Base-by-base conservation (phyloP, 2,329 filamentous ascomycete genomes). In the Neonectria neomacrospora region DNA sequence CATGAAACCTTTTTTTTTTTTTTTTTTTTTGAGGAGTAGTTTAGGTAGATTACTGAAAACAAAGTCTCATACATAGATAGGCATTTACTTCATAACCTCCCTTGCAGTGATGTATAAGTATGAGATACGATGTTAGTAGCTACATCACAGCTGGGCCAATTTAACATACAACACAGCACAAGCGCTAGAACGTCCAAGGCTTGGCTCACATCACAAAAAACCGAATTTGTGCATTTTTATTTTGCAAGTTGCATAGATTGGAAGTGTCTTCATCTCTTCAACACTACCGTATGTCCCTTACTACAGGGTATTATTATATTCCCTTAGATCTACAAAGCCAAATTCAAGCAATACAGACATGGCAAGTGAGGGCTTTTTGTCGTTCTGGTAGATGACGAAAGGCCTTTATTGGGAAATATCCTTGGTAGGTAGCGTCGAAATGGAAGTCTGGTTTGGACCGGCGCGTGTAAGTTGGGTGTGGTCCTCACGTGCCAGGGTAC, bases 21-120 rank as follows among this genome's bases (percentile, higher is more conserved):
- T n/a, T n/a, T n/a, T n/a, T n/a, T n/a, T 10, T n/a, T 41, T 20
- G 37, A 41, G 32, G 10, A 23, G 7, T 12, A 50, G 9, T 32
- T 14, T 50, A 34, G 47, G 47, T 50, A 50, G 11, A 50, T 50
- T n/a, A 50, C 47, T 22, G 28, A 34, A 32, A 32, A 16, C 18
- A 22, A 32, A 7, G 47, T 28, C 47, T 32, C 3, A 3, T n/a
- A n/a, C n/a, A n/a, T n/a, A n/a, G n/a, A n/a, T 18, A 6, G 47
- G 47, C 28, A 50, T 50, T n/a, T 14, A 50, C 47, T 11, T 50
- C 28, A 18, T 11, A 50, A 34, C 11, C 6, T 50, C 32, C n/a
- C n/a, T 20, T n/a, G 6, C 16, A 1, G 7, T n/a, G 2, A 3
- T 37, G 14, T 8, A n/a, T n/a, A 14, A 37, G 16, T n/a, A 3